These are phyloP conservation scores for Aspergillus indologenus DNA, from an alignment of 495 filamentous ascomycete genomes.

Conservation along the genomic window DNA sequence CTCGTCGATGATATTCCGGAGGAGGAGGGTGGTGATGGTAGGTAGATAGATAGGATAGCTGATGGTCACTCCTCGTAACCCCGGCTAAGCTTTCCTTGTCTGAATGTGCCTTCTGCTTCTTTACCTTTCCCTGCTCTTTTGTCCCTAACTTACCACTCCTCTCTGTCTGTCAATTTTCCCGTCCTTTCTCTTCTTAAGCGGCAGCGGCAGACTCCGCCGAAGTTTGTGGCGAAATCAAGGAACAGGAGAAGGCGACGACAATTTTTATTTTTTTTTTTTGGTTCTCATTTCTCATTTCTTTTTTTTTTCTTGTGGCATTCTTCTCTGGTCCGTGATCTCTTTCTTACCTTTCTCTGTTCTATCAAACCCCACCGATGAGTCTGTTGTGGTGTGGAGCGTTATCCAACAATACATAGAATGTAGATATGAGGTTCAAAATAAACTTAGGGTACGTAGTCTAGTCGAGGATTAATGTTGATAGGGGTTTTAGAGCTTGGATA, in stretches of 20 bases:
- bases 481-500: conserved; percentile 38
- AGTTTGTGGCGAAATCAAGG: conserved; percentile 6
- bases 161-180: conserved; percentile 1
- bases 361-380: conserved; percentile 2
- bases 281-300: conserved; percentile 4
- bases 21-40: conserved; percentile 1
- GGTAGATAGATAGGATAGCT: no score
- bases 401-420: conserved; percentile 7
- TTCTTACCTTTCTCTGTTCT: conserved; percentile 1
- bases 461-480: conserved; percentile 17
- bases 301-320: neutral
- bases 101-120: conserved; percentile 11
- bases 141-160: conserved; percentile 1
- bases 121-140: conserved; percentile 4
- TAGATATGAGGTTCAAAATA: conserved; percentile 20
- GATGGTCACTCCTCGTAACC: conserved; percentile 5
- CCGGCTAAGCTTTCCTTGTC: conserved; percentile 32
- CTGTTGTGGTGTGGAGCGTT: conserved; percentile 6
- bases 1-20: neutral
- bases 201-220: conserved; percentile 4
- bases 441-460: conserved; percentile 13
- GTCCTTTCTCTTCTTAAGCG: neutral
- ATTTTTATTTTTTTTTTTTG: conserved; percentile 2
- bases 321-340: neutral
- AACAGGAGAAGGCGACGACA: conserved; percentile 7